Evolutionary conservation across 1,284 basidiomycete species (phyloP), one percentile per base, ranked within the genome.

Genomic region (Austroboletus niveus): DNA sequence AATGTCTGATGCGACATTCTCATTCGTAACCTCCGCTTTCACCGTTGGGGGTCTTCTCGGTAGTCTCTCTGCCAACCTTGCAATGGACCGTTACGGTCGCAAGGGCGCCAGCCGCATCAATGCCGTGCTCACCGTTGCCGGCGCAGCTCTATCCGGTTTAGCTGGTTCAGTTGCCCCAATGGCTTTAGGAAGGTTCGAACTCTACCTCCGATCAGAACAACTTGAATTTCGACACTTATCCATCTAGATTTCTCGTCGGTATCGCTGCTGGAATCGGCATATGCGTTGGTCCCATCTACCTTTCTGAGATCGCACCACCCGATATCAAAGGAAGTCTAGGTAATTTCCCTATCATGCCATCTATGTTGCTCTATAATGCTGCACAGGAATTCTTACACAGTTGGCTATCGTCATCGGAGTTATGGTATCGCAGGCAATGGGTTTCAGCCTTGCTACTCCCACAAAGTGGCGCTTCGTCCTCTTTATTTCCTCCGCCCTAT

Each of bases 41-140:
- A 95, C 92, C 1, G 67, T 92, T n/a, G 94, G 94, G 8, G 94
- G 94, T 35, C 79, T 97, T 12, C 51, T 86, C 4, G 93, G 93
- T 12, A 91, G 88, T 59, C 65, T 89, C 17, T 69, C 75, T 15
- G 85, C 88, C n/a, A 86, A 87, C 58, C 67, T 81, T 32, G 65
- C 88, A 45, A 89, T 90, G 73, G 82, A 88, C 57, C 72, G 74
- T 30, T 79, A 75, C 61, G 92, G 92, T 10, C 78, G 89, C 24
- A 84, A 78, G 50, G 82, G 81, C 12, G 83, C 88, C 4, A 74
- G 81, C 4, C 74, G 76, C 34, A 59, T 81, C 47, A 90, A 84
- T 52, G 79, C 85, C 1, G 63, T 76, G 30, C 65, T 87, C 44
- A 81, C 85, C 46, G 73, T 78, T 27, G 56, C 78, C 6, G 92